Conservation (phyloP, 78 protist species). For the Guillardia theta region DNA sequence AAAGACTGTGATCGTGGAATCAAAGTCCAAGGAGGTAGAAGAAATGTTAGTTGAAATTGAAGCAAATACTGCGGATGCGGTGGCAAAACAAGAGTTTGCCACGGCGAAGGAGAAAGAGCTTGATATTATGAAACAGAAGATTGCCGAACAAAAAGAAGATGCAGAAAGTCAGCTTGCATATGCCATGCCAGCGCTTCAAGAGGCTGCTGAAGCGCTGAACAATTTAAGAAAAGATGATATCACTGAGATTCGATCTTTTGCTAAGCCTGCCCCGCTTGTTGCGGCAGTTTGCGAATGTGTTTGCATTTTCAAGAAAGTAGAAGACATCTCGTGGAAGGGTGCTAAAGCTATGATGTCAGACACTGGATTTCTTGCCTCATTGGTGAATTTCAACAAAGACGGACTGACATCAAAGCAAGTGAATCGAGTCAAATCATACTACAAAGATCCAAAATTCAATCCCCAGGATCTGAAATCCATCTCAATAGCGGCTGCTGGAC, state of each 20-base stretch:
- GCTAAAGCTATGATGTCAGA: slow-evolving; percentile 74
- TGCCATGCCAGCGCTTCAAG: slow-evolving; percentile 85
- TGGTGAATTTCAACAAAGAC: slow-evolving; percentile 59
- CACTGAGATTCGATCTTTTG: slow-evolving; percentile 64
- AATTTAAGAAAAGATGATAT: slow-evolving; percentile 61
- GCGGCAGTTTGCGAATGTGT: slow-evolving; percentile 59
- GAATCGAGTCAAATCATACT: slow-evolving; percentile 41
- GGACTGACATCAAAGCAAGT: slow-evolving; percentile 31
- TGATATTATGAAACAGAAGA: neutral
- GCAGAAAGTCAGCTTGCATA: slow-evolving; percentile 70
- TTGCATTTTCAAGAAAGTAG: slow-evolving; percentile 62
- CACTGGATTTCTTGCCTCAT: slow-evolving; percentile 49
- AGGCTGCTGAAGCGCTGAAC: slow-evolving; percentile 65
- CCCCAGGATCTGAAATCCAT: slow-evolving; percentile 14
- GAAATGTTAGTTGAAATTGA: neutral
- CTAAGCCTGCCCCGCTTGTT: slow-evolving; percentile 73
- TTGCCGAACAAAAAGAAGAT: slow-evolving; percentile 22
- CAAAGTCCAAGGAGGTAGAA: slow-evolving; percentile 46
- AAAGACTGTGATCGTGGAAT: slow-evolving; percentile 54
- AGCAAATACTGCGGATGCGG: neutral
- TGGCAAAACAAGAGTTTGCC: neutral
- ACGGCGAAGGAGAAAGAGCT: neutral
- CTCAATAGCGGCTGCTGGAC: slow-evolving; percentile 21
- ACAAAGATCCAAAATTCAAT: slow-evolving; percentile 7
- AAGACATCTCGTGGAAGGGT: slow-evolving; percentile 62